Evolutionary conservation across 257 asterid species (phyloP).

Genomic region (Datura wrightii): DNA sequence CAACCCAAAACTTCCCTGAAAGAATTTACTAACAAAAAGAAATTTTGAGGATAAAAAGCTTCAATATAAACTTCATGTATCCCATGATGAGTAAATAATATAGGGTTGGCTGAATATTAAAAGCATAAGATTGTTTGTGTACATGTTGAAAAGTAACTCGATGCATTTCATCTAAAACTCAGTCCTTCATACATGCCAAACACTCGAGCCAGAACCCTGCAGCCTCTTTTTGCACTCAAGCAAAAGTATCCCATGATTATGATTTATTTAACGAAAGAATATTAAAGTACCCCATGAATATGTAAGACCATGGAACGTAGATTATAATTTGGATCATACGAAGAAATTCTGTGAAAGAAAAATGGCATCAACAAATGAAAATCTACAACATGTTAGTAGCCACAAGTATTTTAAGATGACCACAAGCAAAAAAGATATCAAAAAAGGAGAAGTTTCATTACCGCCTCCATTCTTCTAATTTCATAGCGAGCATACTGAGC

Average conservation of each 20-base stretch:
- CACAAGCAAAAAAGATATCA: background rate
- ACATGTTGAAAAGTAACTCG: conserved; percentile 7
- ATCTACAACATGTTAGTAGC: background rate
- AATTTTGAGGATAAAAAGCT: background rate
- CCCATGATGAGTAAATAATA: background rate
- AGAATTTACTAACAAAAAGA: background rate
- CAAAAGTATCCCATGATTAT: background rate
- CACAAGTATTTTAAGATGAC: conserved; percentile 3
- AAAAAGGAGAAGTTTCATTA: conserved; percentile 42
- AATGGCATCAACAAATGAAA: background rate
- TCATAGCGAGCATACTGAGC: conserved; percentile 96
- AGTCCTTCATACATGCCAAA: background rate
- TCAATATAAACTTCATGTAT: background rate
- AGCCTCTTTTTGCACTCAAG: background rate
- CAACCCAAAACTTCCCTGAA: background rate
- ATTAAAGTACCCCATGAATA: background rate
- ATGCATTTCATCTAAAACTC: background rate
- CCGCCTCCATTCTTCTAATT: conserved; percentile 95
- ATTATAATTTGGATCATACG: background rate
- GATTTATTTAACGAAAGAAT: conserved; percentile 1
- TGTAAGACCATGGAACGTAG: background rate
- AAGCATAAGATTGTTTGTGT: background rate
- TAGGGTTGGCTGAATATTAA: background rate
- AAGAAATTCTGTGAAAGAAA: background rate
- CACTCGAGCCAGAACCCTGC: background rate